phyloP scores from a whole-genome alignment of 768 basidiomycete genomes.

The Ramaria rubella region DNA sequence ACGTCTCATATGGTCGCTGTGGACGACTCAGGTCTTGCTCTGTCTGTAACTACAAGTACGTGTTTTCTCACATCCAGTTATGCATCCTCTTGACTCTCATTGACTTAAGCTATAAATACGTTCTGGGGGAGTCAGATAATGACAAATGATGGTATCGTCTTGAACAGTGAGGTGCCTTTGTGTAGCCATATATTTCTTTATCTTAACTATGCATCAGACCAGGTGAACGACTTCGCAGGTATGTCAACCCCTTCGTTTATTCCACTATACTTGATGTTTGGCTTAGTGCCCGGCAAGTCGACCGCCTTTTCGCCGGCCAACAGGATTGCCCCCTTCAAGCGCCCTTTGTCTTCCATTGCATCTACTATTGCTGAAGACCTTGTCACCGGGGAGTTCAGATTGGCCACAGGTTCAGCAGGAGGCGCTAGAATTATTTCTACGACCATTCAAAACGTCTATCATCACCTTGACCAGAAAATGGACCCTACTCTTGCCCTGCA shows the following conservation, averaged over 20 bases:
- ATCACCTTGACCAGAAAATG: slow-evolving; percentile 29
- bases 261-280: slow-evolving; percentile 1
- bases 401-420: slow-evolving; percentile 35
- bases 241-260: background rate
- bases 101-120: slow-evolving; percentile 16
- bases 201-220: slow-evolving; percentile 17
- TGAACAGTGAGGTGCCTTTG: slow-evolving; percentile 7
- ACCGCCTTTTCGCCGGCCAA: slow-evolving; percentile 32
- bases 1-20: slow-evolving; percentile 33
- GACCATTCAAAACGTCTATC: slow-evolving; percentile 31
- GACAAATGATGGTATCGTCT: slow-evolving; percentile 21
- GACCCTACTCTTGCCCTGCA: slow-evolving; percentile 14
- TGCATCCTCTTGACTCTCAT: background rate
- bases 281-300: slow-evolving; percentile 15
- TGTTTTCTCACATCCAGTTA: background rate
- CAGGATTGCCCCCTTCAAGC: slow-evolving; percentile 29
- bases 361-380: slow-evolving; percentile 33
- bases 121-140: slow-evolving; percentile 24
- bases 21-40: slow-evolving; percentile 25
- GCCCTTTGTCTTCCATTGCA: slow-evolving; percentile 28
- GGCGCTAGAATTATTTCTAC: slow-evolving; percentile 32
- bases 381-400: slow-evolving; percentile 26
- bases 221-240: slow-evolving; percentile 26
- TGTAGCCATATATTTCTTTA: background rate
- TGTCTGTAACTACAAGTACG: slow-evolving; percentile 23